A percentile compares a stretch with the other conserved stretches of the same genome.
Evolutionary conservation across 257 asterid genomes (phyloP).

Genomic region (Fraxinus anomala): DNA sequence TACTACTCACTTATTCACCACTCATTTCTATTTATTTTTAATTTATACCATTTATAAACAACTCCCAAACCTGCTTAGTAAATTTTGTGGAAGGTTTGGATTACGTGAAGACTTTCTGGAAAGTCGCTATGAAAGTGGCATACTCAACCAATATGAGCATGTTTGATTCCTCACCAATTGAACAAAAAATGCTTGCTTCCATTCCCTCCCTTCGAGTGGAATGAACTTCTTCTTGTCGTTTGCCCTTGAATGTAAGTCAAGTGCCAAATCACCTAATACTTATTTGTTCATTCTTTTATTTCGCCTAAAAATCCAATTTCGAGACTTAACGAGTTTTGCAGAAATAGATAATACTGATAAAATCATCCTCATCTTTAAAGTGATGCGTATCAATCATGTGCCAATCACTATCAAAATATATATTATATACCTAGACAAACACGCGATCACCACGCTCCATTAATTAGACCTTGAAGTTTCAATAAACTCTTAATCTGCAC

Average conservation of each 20-base stretch:
- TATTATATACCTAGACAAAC: neutral
- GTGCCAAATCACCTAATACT: no score
- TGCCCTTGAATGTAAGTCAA: neutral
- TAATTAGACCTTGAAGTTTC: neutral
- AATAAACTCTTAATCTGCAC: slow-evolving; percentile 13
- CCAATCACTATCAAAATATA: neutral
- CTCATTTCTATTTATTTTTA: no score
- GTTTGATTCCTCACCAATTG: no score
- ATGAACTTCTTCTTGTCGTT: neutral
- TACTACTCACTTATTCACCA: no score
- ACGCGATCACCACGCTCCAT: neutral
- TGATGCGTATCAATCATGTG: neutral
- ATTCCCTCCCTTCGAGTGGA: no score
- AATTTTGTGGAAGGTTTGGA: neutral
- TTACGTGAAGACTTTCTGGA: no score
- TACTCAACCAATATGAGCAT: no score
- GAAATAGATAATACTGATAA: neutral
- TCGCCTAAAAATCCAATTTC: no score
- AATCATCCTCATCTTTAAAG: neutral
- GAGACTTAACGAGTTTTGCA: no score
- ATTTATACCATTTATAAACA: no score
- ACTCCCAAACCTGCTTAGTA: neutral
- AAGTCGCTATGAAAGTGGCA: no score
- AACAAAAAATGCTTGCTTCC: no score
- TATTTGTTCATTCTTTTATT: neutral